Conservation (phyloP, 768 basidiomycete species). For the Termitomyces bulborhizus region DNA sequence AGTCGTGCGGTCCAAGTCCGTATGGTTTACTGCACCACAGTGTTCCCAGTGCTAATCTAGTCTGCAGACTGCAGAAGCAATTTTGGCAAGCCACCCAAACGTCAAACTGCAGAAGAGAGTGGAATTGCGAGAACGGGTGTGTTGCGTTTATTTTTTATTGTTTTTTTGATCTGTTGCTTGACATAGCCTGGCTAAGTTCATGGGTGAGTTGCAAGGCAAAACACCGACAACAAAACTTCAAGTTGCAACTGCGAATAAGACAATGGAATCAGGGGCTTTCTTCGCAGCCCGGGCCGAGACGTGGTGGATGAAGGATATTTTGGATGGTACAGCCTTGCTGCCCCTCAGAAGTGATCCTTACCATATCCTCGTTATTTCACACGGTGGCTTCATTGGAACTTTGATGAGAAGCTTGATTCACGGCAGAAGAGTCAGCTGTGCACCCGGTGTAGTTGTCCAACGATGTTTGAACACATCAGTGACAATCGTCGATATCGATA, state of each 20-base stretch:
- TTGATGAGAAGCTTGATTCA: slow-evolving; percentile 45
- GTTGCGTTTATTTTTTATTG: slow-evolving; percentile 9
- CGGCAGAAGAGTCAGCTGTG: slow-evolving; percentile 30
- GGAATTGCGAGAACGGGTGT: slow-evolving; percentile 62
- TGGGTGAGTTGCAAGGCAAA: slow-evolving; percentile 46
- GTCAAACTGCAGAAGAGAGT: slow-evolving; percentile 34
- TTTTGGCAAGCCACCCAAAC: slow-evolving; percentile 48
- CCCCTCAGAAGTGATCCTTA: slow-evolving; percentile 20
- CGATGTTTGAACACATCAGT: slow-evolving; percentile 50
- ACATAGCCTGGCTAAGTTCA: slow-evolving; percentile 10
- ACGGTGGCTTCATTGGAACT: slow-evolving; percentile 57
- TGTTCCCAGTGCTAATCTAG: slow-evolving; percentile 3
- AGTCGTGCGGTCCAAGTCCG: slow-evolving; percentile 58
- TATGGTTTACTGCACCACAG: not conserved
- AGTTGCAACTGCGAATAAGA: slow-evolving; percentile 19
- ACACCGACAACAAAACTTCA: slow-evolving; percentile 8
- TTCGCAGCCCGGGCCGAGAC: slow-evolving; percentile 42
- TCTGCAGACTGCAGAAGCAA: slow-evolving; percentile 60
- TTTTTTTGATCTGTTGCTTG: not conserved
- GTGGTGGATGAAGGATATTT: slow-evolving; percentile 58
- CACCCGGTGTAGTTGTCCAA: slow-evolving; percentile 26
- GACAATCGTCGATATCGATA: slow-evolving; percentile 49
- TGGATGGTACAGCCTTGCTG: slow-evolving; percentile 19
- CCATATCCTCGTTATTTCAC: slow-evolving; percentile 55
- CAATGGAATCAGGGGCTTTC: slow-evolving; percentile 30